These are phyloP conservation scores for Marchantia paleacea DNA, from an alignment of 225 moss, liverwort and hornwort species.

Conservation along the genomic window DNA sequence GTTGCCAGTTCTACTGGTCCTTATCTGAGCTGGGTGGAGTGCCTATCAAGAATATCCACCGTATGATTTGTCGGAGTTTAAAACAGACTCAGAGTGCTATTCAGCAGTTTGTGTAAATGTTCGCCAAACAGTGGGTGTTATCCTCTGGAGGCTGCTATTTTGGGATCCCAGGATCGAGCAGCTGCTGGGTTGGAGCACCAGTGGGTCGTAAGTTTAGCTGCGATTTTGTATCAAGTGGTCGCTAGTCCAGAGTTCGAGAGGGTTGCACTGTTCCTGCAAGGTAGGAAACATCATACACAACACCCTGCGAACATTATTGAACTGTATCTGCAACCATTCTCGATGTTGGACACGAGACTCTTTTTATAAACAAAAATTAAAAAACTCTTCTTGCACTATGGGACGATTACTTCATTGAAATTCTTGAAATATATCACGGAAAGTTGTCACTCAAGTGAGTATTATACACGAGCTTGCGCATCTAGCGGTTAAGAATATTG, in stretches of 20 bases:
- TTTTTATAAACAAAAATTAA: neutral
- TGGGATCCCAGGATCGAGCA: conserved; percentile 14
- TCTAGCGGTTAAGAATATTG: too few relatives aligned
- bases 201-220: neutral
- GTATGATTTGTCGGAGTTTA: neutral
- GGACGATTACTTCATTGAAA: too few relatives aligned
- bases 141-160: conserved; percentile 18
- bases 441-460: neutral
- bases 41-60: conserved; percentile 5
- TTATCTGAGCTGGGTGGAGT: neutral
- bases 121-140: neutral
- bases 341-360: conserved; percentile 1
- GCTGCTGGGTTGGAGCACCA: neutral
- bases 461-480: too few relatives aligned
- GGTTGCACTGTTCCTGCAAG: neutral
- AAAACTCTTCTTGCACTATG: too few relatives aligned
- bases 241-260: neutral
- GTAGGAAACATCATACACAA: neutral
- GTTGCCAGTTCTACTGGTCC: neutral
- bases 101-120: conserved; percentile 13
- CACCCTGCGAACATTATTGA: neutral
- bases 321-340: neutral
- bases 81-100: neutral
- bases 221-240: neutral
- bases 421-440: too few relatives aligned